Evolutionary conservation across 2,329 filamentous ascomycete species (phyloP), one percentile per base, ranked within the genome.

Genomic region (Cryphonectria carpinicola): DNA sequence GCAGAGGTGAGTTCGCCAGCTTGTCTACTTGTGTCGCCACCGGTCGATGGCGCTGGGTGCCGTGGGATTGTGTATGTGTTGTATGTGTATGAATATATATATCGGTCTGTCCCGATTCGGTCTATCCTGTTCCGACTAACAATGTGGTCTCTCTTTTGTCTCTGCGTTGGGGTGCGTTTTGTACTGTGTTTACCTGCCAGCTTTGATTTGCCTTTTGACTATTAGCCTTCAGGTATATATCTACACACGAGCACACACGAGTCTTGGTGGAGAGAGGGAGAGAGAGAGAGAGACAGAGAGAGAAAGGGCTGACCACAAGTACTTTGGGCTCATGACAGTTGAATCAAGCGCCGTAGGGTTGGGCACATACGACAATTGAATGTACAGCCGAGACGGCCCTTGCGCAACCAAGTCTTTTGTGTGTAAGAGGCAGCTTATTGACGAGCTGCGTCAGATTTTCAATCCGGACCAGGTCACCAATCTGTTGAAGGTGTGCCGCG

Each of bases 301-400:
- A 17, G 11, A 35, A 25, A 11, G 49, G 49, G 25, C 22, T 28
- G 52, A n/a, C n/a, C 64, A 25, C 37, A 66, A 37, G 32, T 35
- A 28, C 3, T n/a, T 10, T 11, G 25, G 25, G 54, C 25, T 58
- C 54, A 49, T 43, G 49, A 17, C 11, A 25, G 22, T 35, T 32
- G 64, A 41, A 66, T 54, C 49, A 32, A n/a, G 54, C 67, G 49
- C 54, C 32, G 54, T 35, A 11, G 28, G 37, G 43, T 43, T 46
- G 25, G 35, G n/a, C 28, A 70, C 65, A 43, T 70, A 70, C 68
- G 43, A 52, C 68, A 43, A 54, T 46, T 67, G 52, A 25, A 62
- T 39, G 41, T 39, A 49, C 52, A 43, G 37, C 35, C 25, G 7
- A 13, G 37, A 64, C 61, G 49, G 19, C 41, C 61, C 43, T 56